phyloP scores from a whole-genome alignment of 1,284 basidiomycete species.

The Microbotryum silenes-acaulis region DNA sequence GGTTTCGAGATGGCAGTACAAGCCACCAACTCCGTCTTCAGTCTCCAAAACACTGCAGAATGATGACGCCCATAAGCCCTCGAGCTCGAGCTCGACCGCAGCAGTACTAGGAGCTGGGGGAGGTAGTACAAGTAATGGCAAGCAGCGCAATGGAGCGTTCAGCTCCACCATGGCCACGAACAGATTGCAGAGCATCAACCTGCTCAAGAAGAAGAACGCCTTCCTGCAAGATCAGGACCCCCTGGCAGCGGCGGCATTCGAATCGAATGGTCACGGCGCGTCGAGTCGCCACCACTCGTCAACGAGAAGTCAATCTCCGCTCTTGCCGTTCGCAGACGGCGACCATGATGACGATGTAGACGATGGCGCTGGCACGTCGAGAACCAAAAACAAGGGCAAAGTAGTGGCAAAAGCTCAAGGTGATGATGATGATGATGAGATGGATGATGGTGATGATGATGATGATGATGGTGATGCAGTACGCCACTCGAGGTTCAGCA shows the following conservation, averaged over 20 bases:
- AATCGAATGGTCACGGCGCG: neutral
- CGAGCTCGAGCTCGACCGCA: too few species aligned
- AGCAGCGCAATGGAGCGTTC: too few species aligned
- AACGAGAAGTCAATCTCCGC: neutral
- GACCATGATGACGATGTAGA: neutral
- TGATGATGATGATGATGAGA: neutral
- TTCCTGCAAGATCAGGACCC: slow-evolving; percentile 25
- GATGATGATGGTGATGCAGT: neutral
- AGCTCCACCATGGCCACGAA: too few species aligned
- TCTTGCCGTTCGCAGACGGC: neutral
- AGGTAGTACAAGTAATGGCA: too few species aligned
- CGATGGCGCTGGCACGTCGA: neutral
- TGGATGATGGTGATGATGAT: neutral
- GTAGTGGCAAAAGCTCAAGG: slow-evolving; percentile 6
- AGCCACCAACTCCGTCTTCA: too few species aligned
- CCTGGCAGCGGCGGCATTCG: slow-evolving; percentile 6
- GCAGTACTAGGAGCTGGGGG: too few species aligned
- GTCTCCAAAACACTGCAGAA: too few species aligned
- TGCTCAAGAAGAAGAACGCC: slow-evolving; percentile 6
- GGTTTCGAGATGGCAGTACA: too few species aligned
- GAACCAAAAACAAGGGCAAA: neutral
- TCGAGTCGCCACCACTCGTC: neutral
- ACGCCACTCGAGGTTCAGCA: slow-evolving; percentile 1
- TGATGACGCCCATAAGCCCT: too few species aligned
- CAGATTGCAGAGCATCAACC: neutral